Evolutionary conservation across 805 yeast species (phyloP), one percentile per base, ranked within the genome.

Genomic region (Pichia cephalocereana): DNA sequence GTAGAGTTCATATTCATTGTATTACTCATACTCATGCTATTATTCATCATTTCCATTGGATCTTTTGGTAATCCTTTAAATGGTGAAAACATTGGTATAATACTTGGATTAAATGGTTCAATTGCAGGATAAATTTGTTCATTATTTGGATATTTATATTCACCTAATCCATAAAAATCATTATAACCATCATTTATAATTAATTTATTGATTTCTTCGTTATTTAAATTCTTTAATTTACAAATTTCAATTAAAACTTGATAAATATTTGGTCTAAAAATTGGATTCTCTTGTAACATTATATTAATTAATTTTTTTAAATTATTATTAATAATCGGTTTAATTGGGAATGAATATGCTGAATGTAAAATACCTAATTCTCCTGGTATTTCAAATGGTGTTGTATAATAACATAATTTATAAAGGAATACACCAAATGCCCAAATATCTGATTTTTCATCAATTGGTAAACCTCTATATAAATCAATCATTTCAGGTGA

Each of bases 401-500:
- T 91, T 1, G 85, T 90, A 65, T 87, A 91, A 67, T 85, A 91
- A 66, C 96, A 83, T 52, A 91, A 70, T 62, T 91, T 91, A 71
- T 86, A 91, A 45, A 93, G 71, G 53, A 93, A 86, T 32, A 93
- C 83, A 11, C 99, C 99, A 43, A 91, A 69, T 0, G 99, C 99
- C 99, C 99, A 91, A 43, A 91, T 86, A 67, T 91, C 99, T 8
- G 91, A 75, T 65, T 88, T 88, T 58, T 90, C 95, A 65, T 91
- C 93, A 39, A 91, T 85, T 2, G 96, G 93, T 43, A 80, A 69
- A 8, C 89, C 86, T 43, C 88, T 71, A 62, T 83, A 83, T 27
- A 90, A 72, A 65, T 91, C 97, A 48, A 91, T 78, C 98, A 91
- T 93, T 62, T 91, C 99, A 0, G 99, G 99, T 0, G 95, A 74